These are phyloP conservation scores for Acer negundo DNA, from an alignment of 345 rosid genomes.

Conservation along the genomic window DNA sequence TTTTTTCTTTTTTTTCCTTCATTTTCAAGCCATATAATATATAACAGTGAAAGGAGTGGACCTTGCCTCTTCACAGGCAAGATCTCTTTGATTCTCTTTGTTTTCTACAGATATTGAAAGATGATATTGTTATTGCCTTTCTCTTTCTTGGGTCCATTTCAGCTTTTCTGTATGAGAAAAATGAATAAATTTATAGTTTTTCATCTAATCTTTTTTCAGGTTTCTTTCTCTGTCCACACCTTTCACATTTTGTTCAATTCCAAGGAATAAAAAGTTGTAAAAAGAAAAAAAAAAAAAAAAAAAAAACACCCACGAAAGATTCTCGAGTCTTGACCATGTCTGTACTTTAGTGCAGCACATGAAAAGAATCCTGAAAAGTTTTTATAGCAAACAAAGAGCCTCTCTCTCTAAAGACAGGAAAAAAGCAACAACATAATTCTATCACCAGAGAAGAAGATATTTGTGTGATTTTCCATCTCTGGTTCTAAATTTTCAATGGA, in stretches of 20 bases:
- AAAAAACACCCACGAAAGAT: constrained; percentile 22
- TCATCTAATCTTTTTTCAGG: constrained; percentile 6
- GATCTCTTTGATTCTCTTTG: constrained; percentile 69
- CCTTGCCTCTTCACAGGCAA: constrained; percentile 48
- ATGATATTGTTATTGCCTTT: constrained; percentile 49
- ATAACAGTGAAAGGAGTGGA: constrained; percentile 36
- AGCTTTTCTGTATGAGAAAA: constrained; percentile 16
- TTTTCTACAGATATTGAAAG: constrained; percentile 44
- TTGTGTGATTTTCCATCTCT: neutral
- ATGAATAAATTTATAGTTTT: neutral
- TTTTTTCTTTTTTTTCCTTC: too few species aligned
- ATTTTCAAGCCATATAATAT: constrained; percentile 42
- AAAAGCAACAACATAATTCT: neutral
- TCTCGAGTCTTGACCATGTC: constrained; percentile 31
- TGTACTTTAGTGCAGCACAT: neutral
- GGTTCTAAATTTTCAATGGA: neutral
- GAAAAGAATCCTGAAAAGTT: constrained; percentile 34
- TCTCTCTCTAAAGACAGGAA: neutral
- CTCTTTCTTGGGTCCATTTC: constrained; percentile 53
- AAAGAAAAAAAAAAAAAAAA: neutral
- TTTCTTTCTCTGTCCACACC: constrained; percentile 22
- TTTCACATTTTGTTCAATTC: constrained; percentile 24
- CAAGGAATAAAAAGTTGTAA: constrained; percentile 21
- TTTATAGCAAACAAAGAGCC: neutral
- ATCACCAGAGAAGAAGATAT: neutral